phyloP scores from a whole-genome alignment of 1,139 yeast species.

The Fermentozyma sake region DNA sequence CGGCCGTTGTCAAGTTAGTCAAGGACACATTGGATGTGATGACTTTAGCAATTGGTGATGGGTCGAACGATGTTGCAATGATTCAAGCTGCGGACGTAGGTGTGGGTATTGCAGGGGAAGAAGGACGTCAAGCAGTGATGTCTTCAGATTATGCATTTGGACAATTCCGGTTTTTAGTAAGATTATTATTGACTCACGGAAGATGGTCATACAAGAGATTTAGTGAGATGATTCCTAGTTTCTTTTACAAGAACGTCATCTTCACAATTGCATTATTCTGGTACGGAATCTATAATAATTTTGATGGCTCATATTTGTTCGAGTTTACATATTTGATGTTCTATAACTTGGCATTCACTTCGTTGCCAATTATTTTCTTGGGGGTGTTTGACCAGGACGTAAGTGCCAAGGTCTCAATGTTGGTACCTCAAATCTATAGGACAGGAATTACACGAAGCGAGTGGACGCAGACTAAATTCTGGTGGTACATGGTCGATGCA shows the following conservation, averaged over 20 bases:
- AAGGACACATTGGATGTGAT: constrained; percentile 69
- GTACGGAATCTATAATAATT: constrained; percentile 83
- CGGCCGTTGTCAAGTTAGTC: constrained; percentile 89
- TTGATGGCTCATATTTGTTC: constrained; percentile 88
- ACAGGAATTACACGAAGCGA: constrained; percentile 80
- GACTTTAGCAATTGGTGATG: constrained; percentile 96
- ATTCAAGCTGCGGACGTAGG: constrained; percentile 98
- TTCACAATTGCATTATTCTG: constrained; percentile 87
- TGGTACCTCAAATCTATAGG: constrained; percentile 87
- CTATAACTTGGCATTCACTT: constrained; percentile 91
- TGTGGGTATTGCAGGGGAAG: constrained; percentile 97
- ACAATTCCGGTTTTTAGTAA: constrained; percentile 79
- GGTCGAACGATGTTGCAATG: constrained; percentile 98
- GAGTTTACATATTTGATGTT: constrained; percentile 92
- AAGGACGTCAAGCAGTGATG: constrained; percentile 98
- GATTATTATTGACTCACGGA: constrained; percentile 84
- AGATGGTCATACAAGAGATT: constrained; percentile 93
- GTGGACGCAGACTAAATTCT: constrained; percentile 76
- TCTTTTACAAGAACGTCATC: constrained; percentile 88
- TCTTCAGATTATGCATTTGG: constrained; percentile 96
- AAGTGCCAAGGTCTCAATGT: constrained; percentile 68
- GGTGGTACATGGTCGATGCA: constrained; percentile 85
- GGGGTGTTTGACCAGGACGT: constrained; percentile 95
- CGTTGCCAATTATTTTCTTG: constrained; percentile 85
- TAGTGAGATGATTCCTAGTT: constrained; percentile 91